Conservation (phyloP, 257 asterid genomes). For the Solanum pinnatisectum region DNA sequence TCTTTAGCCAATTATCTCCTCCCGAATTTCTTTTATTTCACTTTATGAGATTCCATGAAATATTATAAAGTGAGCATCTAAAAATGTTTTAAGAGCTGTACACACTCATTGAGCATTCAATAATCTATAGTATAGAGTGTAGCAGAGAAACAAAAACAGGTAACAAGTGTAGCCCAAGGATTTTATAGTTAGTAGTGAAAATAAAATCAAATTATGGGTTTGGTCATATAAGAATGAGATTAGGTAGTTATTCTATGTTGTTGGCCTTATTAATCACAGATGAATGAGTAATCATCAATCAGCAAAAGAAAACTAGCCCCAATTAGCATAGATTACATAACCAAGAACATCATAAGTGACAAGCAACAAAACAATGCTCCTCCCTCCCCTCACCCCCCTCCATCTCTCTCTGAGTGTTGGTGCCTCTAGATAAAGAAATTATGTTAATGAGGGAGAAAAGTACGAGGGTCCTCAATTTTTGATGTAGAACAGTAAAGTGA, state of each 20-base stretch:
- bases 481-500: not conserved
- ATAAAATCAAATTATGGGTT: not conserved
- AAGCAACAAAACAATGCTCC: not conserved
- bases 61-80: not conserved
- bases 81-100: not conserved
- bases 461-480: not conserved
- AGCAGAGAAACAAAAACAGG: not conserved
- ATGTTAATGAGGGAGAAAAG: not conserved
- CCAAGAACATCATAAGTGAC: not conserved
- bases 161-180: not conserved
- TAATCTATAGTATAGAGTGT: not conserved
- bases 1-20: not conserved
- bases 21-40: not conserved
- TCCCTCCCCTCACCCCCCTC: not conserved
- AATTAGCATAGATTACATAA: not conserved
- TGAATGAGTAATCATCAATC: not conserved
- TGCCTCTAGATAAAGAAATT: not conserved
- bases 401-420: not conserved
- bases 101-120: not conserved
- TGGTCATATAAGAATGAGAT: not conserved
- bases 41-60: not conserved
- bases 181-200: not conserved
- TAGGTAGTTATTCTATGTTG: not conserved
- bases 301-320: not conserved
- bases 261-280: not conserved